Evolutionary conservation across 2,329 filamentous ascomycete species (phyloP), one percentile per base, ranked within the genome.

Genomic region (Cercospora zeae-maydis): DNA sequence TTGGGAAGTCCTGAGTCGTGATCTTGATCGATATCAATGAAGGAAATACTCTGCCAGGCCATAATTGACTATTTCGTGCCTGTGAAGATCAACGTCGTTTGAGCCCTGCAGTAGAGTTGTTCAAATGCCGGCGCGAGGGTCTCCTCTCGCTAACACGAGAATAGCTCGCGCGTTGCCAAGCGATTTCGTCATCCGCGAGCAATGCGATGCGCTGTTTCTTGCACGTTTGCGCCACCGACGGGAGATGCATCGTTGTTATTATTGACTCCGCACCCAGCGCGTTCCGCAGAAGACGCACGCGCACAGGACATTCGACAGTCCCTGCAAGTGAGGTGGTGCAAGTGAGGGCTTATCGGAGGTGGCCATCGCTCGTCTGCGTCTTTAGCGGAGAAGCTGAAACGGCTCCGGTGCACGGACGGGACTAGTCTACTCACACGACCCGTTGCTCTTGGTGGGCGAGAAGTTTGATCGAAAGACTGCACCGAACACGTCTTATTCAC

Each of bases 401-500:
- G 54, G 27, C 21, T 19, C 34, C 19, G 24, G 34, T 6, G 36
- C 54, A 42, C 54, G 34, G 54, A 57, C 54, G 19, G 31, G 27
- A 21, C 49, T 16, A 52, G 27, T 33, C 49, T 52, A 57, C 54
- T 57, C 54, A 57, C 54, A 57, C 54, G 54, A 33, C 54, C 54
- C 37, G 31, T 58, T 42, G 31, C 39, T 45, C 56, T 58, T 58
- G 39, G 39, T 58, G 37, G 39, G 30, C 56, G 30, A 36, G 55
- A 45, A 39, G 39, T 34, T 36, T 58, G 30, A 49, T n/a, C 56
- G 42, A 58, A n/a, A 49, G 30, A 58, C 54, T 42, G 30, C 56
- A 49, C 39, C 56, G 39, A 39, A 52, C 45, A 47, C 37, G 42
- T 36, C 57, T 59, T 59, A 51, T 58, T 58, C 55, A 58, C 55